Conservation (phyloP, 1,139 yeast genomes). For the Ashbya aceris region DNA sequence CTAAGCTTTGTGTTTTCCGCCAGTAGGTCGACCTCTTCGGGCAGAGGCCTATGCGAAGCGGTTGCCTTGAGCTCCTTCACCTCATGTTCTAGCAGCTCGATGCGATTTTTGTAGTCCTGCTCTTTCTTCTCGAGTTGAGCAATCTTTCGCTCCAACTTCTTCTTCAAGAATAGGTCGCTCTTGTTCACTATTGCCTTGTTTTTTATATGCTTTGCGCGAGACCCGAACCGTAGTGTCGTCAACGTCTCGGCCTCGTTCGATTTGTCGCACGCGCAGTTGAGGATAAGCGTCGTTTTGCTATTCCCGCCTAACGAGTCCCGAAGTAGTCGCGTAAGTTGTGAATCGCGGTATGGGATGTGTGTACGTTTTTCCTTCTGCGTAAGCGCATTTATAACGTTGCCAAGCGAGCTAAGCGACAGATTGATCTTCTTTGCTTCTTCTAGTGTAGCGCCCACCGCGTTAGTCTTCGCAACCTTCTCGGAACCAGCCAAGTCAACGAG, state of each 20-base stretch:
- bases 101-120: constrained; percentile 37
- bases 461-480: constrained; percentile 77
- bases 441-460: constrained; percentile 63
- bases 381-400: constrained; percentile 71
- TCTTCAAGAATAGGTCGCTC: constrained; percentile 53
- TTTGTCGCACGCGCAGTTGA: constrained; percentile 67
- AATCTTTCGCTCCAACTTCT: constrained; percentile 40
- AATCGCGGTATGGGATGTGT: constrained; percentile 74
- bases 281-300: constrained; percentile 67
- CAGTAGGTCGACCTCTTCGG: constrained; percentile 33
- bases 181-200: constrained; percentile 57
- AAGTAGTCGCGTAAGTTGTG: constrained; percentile 71
- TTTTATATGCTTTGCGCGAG: constrained; percentile 63
- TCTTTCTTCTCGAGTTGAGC: constrained; percentile 41
- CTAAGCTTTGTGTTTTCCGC: constrained; percentile 40
- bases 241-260: constrained; percentile 60
- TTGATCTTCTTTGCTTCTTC: constrained; percentile 85
- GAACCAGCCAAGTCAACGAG: constrained; percentile 86
- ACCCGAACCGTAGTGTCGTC: constrained; percentile 73
- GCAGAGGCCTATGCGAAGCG: constrained; percentile 21
- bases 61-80: constrained; percentile 37
- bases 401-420: constrained; percentile 66
- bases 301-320: constrained; percentile 88
- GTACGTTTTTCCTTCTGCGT: constrained; percentile 41
- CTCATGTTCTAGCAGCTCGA: constrained; percentile 44